Conservation (phyloP, 2,329 filamentous ascomycete species). For the Xylariaceae sp. region DNA sequence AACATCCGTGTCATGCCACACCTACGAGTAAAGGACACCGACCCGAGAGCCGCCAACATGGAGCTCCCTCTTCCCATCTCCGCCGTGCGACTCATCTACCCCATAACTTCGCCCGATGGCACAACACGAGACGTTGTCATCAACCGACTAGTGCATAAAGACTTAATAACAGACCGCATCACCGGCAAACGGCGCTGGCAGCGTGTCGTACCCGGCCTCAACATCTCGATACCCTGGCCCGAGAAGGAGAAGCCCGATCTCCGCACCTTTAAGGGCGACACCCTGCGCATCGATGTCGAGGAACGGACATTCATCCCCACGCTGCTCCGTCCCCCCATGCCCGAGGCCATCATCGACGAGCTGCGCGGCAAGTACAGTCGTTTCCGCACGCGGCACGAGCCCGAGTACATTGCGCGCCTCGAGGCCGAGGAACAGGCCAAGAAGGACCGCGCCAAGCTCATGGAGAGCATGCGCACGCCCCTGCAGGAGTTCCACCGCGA, state of each 20-base stretch:
- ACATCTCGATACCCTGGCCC: constrained; percentile 74
- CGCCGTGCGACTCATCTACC: constrained; percentile 75
- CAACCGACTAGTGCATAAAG: constrained; percentile 57
- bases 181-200: constrained; percentile 45
- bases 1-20: constrained; percentile 39
- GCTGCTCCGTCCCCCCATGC: constrained; percentile 72
- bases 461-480: constrained; percentile 44
- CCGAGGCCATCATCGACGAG: constrained; percentile 73
- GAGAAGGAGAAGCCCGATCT: constrained; percentile 44
- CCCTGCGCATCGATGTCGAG: constrained; percentile 69
- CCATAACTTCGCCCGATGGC: constrained; percentile 59
- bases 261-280: constrained; percentile 61
- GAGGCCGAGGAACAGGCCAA: constrained; percentile 50
- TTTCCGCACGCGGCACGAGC: constrained; percentile 75
- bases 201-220: constrained; percentile 63
- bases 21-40: constrained; percentile 34
- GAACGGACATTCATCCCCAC: constrained; percentile 71
- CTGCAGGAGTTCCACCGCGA: constrained; percentile 55
- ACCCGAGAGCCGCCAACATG: constrained; percentile 40
- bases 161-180: constrained; percentile 46
- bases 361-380: constrained; percentile 75
- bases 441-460: constrained; percentile 38
- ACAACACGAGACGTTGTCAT: constrained; percentile 69
- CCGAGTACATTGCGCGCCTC: constrained; percentile 63
- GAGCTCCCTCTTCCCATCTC: constrained; percentile 60